Percentiles rank a stretch among this genome's conserved stretches.
Evolutionary conservation across 495 filamentous ascomycete genomes (phyloP).

Genomic region (Talaromyces liani): DNA sequence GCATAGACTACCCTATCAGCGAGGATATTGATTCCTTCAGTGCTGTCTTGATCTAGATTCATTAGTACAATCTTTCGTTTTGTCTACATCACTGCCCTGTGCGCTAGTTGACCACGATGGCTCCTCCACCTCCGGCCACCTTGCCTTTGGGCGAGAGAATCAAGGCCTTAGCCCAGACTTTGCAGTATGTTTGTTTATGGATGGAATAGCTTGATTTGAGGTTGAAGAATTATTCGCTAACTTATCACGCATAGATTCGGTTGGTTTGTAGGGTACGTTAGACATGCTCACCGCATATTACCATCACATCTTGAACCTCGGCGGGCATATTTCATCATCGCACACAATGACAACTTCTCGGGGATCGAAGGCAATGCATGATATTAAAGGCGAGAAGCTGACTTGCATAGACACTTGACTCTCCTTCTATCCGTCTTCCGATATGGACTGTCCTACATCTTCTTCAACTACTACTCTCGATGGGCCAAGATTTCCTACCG

Average conservation of each 20-base stretch:
- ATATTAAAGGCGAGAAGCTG: neutral
- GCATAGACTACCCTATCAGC: neutral
- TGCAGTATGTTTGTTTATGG: slow-evolving; percentile 60
- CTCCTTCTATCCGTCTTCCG: slow-evolving; percentile 75
- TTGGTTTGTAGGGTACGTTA: slow-evolving; percentile 87
- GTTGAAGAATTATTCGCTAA: slow-evolving; percentile 22
- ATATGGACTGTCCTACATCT: slow-evolving; percentile 74
- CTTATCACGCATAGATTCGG: slow-evolving; percentile 39
- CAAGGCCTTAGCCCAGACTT: slow-evolving; percentile 68
- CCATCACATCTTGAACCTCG: slow-evolving; percentile 9
- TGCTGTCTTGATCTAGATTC: neutral
- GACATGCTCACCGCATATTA: slow-evolving; percentile 13
- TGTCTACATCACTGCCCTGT: neutral
- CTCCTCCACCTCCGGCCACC: slow-evolving; percentile 66
- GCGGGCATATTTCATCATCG: neutral
- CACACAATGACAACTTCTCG: neutral
- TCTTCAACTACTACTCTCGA: slow-evolving; percentile 69
- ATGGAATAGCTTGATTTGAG: slow-evolving; percentile 25
- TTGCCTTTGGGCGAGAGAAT: slow-evolving; percentile 69
- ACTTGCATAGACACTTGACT: slow-evolving; percentile 59
- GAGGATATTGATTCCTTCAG: neutral
- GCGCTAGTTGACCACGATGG: slow-evolving; percentile 44
- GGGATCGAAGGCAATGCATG: neutral
- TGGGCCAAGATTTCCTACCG: slow-evolving; percentile 80
- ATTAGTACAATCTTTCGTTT: neutral